Base-by-base conservation (phyloP, 306 rosid genomes). In the Fragaria iinumae region DNA sequence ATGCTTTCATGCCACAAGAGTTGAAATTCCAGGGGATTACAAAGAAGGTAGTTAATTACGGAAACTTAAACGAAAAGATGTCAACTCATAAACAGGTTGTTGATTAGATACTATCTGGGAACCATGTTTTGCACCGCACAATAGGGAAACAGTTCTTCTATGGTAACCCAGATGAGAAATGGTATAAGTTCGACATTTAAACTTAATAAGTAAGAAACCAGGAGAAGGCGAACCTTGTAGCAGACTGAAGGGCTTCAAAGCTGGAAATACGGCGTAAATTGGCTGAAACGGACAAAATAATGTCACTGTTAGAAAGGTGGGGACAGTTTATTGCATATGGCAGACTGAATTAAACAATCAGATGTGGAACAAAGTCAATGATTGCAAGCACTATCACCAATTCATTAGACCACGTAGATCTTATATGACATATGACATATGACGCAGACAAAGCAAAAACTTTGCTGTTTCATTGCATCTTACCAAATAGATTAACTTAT, bases 181-280 rank as follows among this genome's bases (percentile, higher is more conserved):
- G 16, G 43, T 23, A 11, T 18, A 47, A 47, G 25, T 47, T 57
- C 3, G 41, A 23, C 32, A 25, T 67, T 53, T 8, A 16, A 38
- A 65, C 69, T 34, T 53, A 23, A 32, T 34, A 38, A 80, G 25
- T 12, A 55, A 5, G 4, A 66, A 53, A 48, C 68, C 39, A 43
- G 77, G 79, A 56, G 78, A 57, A 72, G 21, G 71, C 75, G 69
- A 81, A 90, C 98, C 98, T 94, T 66, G 92, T 87, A 5, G 90
- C 86, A 74, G 91, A 92, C 70, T 91, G 97, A 71, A 92, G 89
- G 53, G 95, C 86, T 86, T 94, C 98, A 90, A 90, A 90, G 87
- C 91, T 92, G 86, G 97, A 92, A 48, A 89, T 67, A 45, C 84
- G 91, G 5, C 81, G 90, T 59, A 92, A 79, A 90, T 88, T 94